Evolutionary conservation across 2,329 filamentous ascomycete genomes (phyloP).

Genomic region (Acephala macrosclerotiorum): DNA sequence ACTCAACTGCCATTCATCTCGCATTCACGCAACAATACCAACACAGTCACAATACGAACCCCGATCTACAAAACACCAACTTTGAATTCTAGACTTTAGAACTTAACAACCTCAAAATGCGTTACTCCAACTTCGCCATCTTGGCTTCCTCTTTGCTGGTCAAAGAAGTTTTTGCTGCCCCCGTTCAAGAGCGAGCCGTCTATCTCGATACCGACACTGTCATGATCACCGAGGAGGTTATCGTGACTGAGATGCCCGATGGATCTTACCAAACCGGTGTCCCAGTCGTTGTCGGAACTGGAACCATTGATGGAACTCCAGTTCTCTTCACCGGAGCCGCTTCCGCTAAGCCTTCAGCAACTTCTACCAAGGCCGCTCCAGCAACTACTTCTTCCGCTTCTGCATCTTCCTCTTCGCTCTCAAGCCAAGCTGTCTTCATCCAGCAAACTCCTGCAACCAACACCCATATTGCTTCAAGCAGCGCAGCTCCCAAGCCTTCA

Average conservation of each 20-base stretch:
- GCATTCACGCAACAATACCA: constrained; percentile 8
- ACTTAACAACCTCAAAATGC: constrained; percentile 34
- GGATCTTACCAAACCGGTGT: constrained; percentile 33
- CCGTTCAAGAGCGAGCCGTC: constrained; percentile 33
- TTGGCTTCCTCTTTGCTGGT: constrained; percentile 43
- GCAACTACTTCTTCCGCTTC: constrained; percentile 12
- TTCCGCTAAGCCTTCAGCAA: constrained; percentile 15
- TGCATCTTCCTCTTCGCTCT: constrained; percentile 9
- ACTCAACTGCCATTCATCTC: constrained; percentile 22
- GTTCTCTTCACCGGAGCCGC: constrained; percentile 23
- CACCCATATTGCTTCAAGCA: not conserved
- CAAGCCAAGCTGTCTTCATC: constrained; percentile 8
- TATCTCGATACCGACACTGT: constrained; percentile 34
- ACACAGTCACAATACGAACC: not conserved
- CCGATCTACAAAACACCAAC: not conserved
- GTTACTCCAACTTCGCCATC: constrained; percentile 38
- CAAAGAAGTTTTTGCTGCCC: constrained; percentile 37
- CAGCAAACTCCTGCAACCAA: constrained; percentile 5
- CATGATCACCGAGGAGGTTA: constrained; percentile 35
- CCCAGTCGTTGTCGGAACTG: constrained; percentile 32
- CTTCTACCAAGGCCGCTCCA: constrained; percentile 9
- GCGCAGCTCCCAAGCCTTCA: not conserved
- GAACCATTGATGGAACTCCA: constrained; percentile 28
- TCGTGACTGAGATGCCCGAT: constrained; percentile 33
- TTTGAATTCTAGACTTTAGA: constrained; percentile 9